phyloP scores from a whole-genome alignment of 495 filamentous ascomycete genomes.

The Daldinia caldariorum region DNA sequence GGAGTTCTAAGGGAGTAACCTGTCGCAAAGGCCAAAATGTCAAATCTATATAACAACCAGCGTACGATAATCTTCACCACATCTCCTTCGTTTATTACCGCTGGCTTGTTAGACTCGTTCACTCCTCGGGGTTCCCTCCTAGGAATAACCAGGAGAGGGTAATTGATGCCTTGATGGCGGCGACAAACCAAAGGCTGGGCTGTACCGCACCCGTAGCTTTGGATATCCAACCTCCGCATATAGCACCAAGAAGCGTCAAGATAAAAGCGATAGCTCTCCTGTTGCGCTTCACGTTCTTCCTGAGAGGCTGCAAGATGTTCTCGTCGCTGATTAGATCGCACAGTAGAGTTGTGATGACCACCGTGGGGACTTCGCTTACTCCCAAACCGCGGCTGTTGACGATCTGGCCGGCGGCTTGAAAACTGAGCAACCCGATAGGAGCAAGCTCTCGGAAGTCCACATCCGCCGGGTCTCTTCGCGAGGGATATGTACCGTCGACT shows the following conservation, averaged over 20 bases:
- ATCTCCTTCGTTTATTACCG: neutral
- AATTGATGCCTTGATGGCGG: slow-evolving; percentile 36
- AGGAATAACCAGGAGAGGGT: slow-evolving; percentile 39
- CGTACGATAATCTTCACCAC: neutral
- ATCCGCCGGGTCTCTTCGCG: slow-evolving; percentile 35
- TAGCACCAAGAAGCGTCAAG: slow-evolving; percentile 67
- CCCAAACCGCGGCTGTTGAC: slow-evolving; percentile 70
- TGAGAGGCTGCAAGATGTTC: slow-evolving; percentile 56
- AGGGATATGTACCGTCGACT: slow-evolving; percentile 44
- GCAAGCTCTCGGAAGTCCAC: slow-evolving; percentile 56
- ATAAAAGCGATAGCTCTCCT: slow-evolving; percentile 67
- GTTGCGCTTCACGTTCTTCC: slow-evolving; percentile 71
- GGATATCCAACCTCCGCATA: slow-evolving; percentile 69
- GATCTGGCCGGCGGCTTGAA: slow-evolving; percentile 77
- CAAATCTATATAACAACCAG: neutral
- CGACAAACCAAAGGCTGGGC: slow-evolving; percentile 46
- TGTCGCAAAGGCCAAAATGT: neutral
- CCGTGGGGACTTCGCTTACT: slow-evolving; percentile 75
- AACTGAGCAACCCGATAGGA: slow-evolving; percentile 71
- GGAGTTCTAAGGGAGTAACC: too few relatives aligned
- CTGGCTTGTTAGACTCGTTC: neutral
- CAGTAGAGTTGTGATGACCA: slow-evolving; percentile 76
- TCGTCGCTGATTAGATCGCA: slow-evolving; percentile 73
- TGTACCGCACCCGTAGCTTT: slow-evolving; percentile 43
- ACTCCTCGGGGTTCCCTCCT: neutral